Evolutionary conservation across 2,329 filamentous ascomycete species (phyloP).

Genomic region (Ceratocystis destructans): DNA sequence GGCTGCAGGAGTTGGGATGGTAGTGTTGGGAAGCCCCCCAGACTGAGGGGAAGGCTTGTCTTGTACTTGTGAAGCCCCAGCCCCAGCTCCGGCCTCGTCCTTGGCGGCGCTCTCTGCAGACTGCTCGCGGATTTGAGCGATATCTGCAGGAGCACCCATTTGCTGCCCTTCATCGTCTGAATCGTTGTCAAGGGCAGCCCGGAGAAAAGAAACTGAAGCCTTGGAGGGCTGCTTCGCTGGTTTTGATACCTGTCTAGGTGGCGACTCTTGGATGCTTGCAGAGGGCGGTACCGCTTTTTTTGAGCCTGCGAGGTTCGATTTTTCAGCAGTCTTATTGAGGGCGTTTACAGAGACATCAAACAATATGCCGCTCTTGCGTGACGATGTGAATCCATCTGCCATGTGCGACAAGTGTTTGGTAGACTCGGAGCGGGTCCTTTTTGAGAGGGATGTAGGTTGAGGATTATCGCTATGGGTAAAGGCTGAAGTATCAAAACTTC

Average conservation of each 20-base stretch:
- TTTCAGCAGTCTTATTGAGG: background rate
- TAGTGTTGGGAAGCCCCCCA: background rate
- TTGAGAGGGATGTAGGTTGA: background rate
- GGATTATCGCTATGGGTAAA: background rate
- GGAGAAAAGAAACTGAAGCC: background rate
- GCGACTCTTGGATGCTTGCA: background rate
- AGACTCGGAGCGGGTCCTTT: background rate
- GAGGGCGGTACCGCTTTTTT: background rate
- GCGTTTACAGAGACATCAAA: conserved; percentile 11
- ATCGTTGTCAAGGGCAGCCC: conserved; percentile 14
- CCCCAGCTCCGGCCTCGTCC: background rate
- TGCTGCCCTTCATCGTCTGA: conserved; percentile 8
- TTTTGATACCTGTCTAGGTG: background rate
- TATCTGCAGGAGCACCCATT: background rate
- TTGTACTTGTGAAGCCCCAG: background rate
- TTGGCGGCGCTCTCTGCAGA: background rate
- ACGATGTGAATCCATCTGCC: background rate
- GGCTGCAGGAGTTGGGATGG: background rate
- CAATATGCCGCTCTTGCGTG: background rate
- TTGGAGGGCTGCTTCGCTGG: background rate
- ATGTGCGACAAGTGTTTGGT: background rate
- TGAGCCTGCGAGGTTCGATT: background rate
- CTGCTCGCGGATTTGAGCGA: background rate
- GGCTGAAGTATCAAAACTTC: background rate
- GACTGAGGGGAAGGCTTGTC: background rate